A percentile compares a stretch with the other conserved stretches of the same genome.
phyloP scores from a whole-genome alignment of 2,329 filamentous ascomycete genomes.

The Teratosphaeria pseudoeucalypti region DNA sequence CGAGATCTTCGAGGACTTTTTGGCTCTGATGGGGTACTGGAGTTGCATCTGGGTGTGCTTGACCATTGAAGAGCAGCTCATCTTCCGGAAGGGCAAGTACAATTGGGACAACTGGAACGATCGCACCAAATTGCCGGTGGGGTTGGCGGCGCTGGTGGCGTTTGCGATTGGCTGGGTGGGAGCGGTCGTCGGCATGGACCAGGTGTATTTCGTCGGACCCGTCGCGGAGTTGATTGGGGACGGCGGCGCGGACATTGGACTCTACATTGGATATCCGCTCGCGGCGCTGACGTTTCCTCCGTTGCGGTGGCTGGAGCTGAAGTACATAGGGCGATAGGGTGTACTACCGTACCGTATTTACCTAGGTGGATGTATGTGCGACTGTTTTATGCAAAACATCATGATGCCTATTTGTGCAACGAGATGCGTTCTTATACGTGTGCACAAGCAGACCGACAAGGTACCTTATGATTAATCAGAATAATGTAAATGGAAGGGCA shows the following conservation, averaged over 20 bases:
- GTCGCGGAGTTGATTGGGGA: slow-evolving; percentile 9
- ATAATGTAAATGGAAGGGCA: too few relatives aligned
- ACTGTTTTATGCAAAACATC: too few relatives aligned
- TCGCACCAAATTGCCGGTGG: slow-evolving; percentile 28
- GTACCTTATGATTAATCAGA: too few relatives aligned
- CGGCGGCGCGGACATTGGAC: slow-evolving; percentile 9
- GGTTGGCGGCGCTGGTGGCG: slow-evolving; percentile 27
- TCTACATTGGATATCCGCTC: slow-evolving; percentile 9
- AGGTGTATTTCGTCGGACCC: slow-evolving; percentile 17
- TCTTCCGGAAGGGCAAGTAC: slow-evolving; percentile 32
- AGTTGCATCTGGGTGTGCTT: slow-evolving; percentile 34
- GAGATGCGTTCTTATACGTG: too few relatives aligned
- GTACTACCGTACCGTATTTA: too few relatives aligned
- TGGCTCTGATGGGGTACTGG: slow-evolving; percentile 40
- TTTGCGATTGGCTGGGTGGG: slow-evolving; percentile 19
- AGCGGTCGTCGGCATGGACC: slow-evolving; percentile 17
- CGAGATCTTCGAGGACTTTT: slow-evolving; percentile 35
- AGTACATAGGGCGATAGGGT: background rate
- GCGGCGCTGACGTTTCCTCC: slow-evolving; percentile 7
- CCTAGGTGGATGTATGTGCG: too few relatives aligned
- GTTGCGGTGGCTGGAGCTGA: slow-evolving; percentile 9
- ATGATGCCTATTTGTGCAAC: too few relatives aligned
- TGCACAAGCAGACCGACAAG: too few relatives aligned
- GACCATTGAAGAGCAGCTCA: slow-evolving; percentile 31
- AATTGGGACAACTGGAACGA: slow-evolving; percentile 35